Conservation (phyloP, 2,329 filamentous ascomycete genomes). For the Xylariaceae sp. region DNA sequence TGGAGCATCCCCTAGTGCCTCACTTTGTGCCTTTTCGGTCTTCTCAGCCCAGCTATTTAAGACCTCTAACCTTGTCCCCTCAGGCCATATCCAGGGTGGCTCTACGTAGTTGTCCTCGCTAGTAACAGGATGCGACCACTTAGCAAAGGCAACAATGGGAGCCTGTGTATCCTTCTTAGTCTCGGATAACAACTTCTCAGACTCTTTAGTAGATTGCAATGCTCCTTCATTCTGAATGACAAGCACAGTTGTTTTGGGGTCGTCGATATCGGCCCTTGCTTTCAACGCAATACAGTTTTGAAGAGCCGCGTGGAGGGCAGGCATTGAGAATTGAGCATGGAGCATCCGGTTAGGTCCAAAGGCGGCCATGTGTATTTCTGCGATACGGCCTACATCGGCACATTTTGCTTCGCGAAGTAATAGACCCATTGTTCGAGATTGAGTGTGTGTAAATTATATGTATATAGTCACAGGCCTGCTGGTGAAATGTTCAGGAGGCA, state of each 20-base stretch:
- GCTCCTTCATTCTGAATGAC: conserved; percentile 19
- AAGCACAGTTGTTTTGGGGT: conserved; percentile 33
- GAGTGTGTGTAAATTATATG: no score
- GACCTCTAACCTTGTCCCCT: conserved; percentile 30
- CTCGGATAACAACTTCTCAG: no score
- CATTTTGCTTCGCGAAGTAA: no score
- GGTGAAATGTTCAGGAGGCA: no score
- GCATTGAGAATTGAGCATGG: conserved; percentile 34
- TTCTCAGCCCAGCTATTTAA: conserved; percentile 28
- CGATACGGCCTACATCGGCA: conserved; percentile 37
- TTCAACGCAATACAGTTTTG: conserved; percentile 29
- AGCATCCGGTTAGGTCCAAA: conserved; percentile 38
- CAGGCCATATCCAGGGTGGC: conserved; percentile 36
- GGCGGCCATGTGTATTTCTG: conserved; percentile 38
- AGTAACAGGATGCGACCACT: conserved; percentile 34
- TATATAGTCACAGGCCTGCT: no score
- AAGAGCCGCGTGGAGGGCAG: conserved; percentile 24
- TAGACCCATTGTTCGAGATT: no score
- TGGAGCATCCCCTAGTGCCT: conserved; percentile 22
- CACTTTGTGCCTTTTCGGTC: conserved; percentile 25
- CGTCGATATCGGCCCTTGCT: conserved; percentile 34
- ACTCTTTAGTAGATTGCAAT: background rate
- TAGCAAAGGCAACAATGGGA: conserved; percentile 35
- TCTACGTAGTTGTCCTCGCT: conserved; percentile 29
- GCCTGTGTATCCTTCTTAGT: background rate